phyloP scores from a whole-genome alignment of 192 early-diverging fungal species.

The Coemansia sp. region DNA sequence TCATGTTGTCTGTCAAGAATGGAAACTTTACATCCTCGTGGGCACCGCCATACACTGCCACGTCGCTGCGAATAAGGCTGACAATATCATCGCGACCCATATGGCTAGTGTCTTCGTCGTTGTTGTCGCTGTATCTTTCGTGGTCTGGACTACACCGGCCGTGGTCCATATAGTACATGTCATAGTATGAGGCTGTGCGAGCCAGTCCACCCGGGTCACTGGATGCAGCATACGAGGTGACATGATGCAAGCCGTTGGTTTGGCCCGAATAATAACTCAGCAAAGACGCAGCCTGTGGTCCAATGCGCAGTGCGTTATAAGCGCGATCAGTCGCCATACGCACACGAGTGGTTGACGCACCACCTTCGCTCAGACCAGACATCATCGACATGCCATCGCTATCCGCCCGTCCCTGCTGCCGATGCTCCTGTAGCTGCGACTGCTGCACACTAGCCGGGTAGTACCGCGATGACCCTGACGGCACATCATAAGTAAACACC shows the following conservation, averaged over 20 bases:
- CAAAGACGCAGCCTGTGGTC: constrained; percentile 20
- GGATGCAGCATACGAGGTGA: constrained; percentile 40
- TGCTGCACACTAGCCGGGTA: constrained; percentile 5
- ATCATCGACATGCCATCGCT: constrained; percentile 36
- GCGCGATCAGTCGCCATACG: constrained; percentile 47
- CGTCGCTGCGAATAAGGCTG: constrained; percentile 42
- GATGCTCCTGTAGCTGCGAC: neutral
- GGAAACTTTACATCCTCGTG: constrained; percentile 52
- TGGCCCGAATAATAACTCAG: constrained; percentile 19
- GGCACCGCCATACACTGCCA: constrained; percentile 44
- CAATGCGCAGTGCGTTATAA: constrained; percentile 41
- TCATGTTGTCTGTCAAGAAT: constrained; percentile 44
- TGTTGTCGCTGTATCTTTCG: neutral
- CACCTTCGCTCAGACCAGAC: constrained; percentile 45
- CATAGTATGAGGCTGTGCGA: constrained; percentile 11
- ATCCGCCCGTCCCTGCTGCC: constrained; percentile 7
- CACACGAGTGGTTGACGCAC: constrained; percentile 42
- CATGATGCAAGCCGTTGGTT: constrained; percentile 6
- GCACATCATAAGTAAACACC: constrained; percentile 13
- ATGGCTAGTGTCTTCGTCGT: constrained; percentile 3
- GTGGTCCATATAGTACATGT: constrained; percentile 7
- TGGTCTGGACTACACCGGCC: neutral
- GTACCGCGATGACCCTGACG: constrained; percentile 16
- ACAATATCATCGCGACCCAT: constrained; percentile 16
- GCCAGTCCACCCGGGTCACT: constrained; percentile 18